phyloP scores from a whole-genome alignment of 345 rosid species.

The Gossypium stocksii region DNA sequence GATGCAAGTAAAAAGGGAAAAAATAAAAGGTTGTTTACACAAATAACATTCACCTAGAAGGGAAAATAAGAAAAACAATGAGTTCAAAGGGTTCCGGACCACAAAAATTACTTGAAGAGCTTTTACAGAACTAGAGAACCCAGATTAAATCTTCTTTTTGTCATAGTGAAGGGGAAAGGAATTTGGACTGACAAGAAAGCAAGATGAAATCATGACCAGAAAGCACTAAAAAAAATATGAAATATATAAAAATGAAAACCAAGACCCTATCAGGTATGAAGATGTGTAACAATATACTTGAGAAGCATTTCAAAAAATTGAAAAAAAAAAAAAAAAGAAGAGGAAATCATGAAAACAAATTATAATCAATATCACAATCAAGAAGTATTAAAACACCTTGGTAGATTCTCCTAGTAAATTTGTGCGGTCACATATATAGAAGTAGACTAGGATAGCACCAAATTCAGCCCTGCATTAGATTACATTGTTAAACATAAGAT shows the following conservation, averaged over 20 bases:
- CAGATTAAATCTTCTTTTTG: not conserved
- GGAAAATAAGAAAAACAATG: not conserved
- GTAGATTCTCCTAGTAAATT: slow-evolving; percentile 61
- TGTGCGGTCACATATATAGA: slow-evolving; percentile 86
- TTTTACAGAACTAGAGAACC: not conserved
- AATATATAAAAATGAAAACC: not conserved
- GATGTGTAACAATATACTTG: not conserved
- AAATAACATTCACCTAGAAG: not conserved
- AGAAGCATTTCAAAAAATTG: not conserved
- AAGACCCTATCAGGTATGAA: not conserved
- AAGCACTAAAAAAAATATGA: not conserved
- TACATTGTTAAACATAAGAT: slow-evolving; percentile 14
- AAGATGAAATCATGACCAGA: not conserved
- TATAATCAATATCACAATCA: not conserved
- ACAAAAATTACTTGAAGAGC: not conserved
- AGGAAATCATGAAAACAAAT: slow-evolving; percentile 6
- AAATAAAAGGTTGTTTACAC: not conserved
- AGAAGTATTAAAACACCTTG: slow-evolving; percentile 49
- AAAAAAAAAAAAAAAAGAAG: not conserved
- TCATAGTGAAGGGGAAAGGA: not conserved
- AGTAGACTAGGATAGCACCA: slow-evolving; percentile 63
- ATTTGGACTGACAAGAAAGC: not conserved
- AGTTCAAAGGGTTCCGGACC: not conserved
- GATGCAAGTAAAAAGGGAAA: not conserved
- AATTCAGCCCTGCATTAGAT: slow-evolving; percentile 70